These are phyloP conservation scores for Debaryomyces singareniensis DNA, from an alignment of 1,139 yeast species.

Conservation along the genomic window DNA sequence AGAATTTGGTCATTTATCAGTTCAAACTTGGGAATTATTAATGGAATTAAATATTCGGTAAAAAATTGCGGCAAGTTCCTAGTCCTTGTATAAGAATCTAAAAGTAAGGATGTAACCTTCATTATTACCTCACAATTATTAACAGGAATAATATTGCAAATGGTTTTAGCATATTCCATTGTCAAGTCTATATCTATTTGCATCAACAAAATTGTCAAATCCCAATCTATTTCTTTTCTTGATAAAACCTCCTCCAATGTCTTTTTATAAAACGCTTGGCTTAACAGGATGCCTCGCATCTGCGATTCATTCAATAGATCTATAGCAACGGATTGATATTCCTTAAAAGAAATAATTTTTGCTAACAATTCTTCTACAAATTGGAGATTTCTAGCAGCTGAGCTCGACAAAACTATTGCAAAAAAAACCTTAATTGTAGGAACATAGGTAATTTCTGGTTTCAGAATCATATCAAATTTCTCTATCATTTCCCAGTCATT, in stretches of 20 bases:
- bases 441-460: too few species aligned
- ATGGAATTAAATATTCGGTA: too few species aligned
- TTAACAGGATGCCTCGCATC: conserved; percentile 39
- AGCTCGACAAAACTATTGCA: conserved; percentile 17
- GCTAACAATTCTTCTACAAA: conserved; percentile 40
- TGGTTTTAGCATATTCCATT: conserved; percentile 25
- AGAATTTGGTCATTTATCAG: too few species aligned
- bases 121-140: too few species aligned
- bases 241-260: conserved; percentile 25
- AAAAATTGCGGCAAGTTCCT: too few species aligned
- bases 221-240: conserved; percentile 30
- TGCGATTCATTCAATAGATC: conserved; percentile 31
- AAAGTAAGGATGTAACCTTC: too few species aligned
- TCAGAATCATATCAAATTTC: too few species aligned
- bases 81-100: too few species aligned
- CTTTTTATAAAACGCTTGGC: conserved; percentile 36
- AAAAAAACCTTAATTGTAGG: conserved; percentile 21
- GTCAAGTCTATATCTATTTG: conserved; percentile 49
- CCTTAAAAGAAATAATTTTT: conserved; percentile 19
- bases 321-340: conserved; percentile 30
- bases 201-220: conserved; percentile 35
- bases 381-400: conserved; percentile 20
- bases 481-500: too few species aligned
- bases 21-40: too few species aligned
- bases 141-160: conserved; percentile 15